Evolutionary conservation across 1,284 basidiomycete species (phyloP).

Genomic region (Cutaneotrichosporon mucoides): DNA sequence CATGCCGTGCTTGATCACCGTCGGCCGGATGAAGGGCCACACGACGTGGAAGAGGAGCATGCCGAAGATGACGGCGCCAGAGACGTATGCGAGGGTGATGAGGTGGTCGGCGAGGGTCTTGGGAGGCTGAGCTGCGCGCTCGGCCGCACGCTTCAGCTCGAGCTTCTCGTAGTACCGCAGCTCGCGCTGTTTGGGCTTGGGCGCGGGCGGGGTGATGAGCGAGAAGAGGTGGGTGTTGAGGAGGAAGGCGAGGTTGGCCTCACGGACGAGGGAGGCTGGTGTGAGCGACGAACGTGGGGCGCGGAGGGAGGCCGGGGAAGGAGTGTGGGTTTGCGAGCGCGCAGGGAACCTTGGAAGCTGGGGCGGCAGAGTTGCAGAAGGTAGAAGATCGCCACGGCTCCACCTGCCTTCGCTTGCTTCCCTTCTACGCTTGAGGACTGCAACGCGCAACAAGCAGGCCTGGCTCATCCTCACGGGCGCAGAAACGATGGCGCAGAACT

Average conservation of each 20-base stretch:
- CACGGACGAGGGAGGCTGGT: conserved; percentile 55
- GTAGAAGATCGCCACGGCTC: no score
- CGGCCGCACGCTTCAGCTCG: neutral
- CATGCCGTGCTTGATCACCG: neutral
- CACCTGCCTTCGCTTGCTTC: no score
- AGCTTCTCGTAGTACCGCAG: conserved; percentile 21
- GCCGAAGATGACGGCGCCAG: neutral
- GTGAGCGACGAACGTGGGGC: neutral
- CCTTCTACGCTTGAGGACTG: no score
- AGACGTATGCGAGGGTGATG: neutral
- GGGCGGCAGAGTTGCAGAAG: neutral
- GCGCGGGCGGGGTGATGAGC: conserved; percentile 44
- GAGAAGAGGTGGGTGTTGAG: conserved; percentile 65
- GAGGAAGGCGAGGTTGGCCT: conserved; percentile 66
- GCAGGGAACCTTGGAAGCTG: neutral
- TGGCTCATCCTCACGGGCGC: neutral
- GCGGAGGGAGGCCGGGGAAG: no score
- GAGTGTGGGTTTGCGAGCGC: no score
- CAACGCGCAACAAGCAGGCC: neutral
- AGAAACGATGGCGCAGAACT: neutral
- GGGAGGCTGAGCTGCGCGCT: neutral
- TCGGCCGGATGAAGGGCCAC: neutral
- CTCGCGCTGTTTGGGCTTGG: neutral
- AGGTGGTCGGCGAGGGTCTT: neutral
- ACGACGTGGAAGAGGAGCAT: neutral